Base-by-base conservation (phyloP, 306 rosid species). In the Castanospermum australe region DNA sequence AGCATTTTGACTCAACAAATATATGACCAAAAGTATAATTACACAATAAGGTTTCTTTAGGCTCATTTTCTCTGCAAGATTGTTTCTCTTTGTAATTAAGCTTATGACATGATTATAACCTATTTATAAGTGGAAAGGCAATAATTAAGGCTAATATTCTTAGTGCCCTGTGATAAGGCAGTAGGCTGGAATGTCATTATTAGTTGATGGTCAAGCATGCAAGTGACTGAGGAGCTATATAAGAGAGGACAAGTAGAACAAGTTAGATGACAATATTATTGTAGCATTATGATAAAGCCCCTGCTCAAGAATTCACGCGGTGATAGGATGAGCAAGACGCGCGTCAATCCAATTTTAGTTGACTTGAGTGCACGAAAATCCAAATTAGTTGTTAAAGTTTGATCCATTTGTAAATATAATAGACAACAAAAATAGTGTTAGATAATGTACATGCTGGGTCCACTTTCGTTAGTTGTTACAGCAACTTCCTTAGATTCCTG, bases 291-390 rank as follows among this genome's bases (percentile, higher is more conserved):
- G 38, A 47, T 67, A 18, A 38, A 75, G 52, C 41, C 59, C 12
- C 12, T 70, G 33, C 47, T 62, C 38, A 65, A 41, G 64, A 51
- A 64, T 75, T 75, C 71, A 45, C 24, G 51, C 59, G n/a, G 35
- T 77, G 24, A 77, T 17, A 59, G 83, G 82, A 69, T 35, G 50
- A 74, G 18, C 25, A 75, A 33, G 44, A 60, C 60, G 68, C 36
- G 57, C 8, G 1, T 41, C 9, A 60, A 63, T 82, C 30, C 30
- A 18, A 74, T 41, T 52, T 56, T 28, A 21, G 79, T 82, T 82
- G 90, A 86, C 79, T 84, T 28, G 73, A 78, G 86, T 71, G 66
- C 85, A 87, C 41, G 82, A 83, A 81, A 87, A 78, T 85, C 87
- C 87, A 89, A 85, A 78, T 51, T 71, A 63, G 83, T 81, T 65